A percentile compares a stretch with the other conserved stretches of the same genome.
Conservation (phyloP, 2,329 filamentous ascomycete genomes). For the Diaporthe batatas region DNA sequence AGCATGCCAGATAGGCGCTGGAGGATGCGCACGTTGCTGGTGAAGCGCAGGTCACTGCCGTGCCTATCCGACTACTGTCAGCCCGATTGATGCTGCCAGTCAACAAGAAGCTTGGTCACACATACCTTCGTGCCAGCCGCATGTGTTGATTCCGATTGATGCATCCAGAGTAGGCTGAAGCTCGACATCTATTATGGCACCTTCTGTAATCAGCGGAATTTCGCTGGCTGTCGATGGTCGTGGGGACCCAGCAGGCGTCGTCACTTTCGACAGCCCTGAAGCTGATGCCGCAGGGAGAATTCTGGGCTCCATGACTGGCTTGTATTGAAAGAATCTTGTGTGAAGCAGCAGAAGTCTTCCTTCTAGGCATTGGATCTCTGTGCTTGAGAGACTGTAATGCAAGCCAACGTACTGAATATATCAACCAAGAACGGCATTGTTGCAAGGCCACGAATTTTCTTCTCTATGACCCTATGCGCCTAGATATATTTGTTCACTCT, state of each 20-base stretch:
- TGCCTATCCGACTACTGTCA: neutral
- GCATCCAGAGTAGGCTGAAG: neutral
- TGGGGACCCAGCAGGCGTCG: neutral
- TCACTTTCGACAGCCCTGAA: neutral
- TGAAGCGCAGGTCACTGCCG: neutral
- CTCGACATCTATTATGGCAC: too few species aligned
- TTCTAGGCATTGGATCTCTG: fast-evolving
- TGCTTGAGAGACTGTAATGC: too few species aligned
- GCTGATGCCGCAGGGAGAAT: neutral
- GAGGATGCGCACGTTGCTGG: neutral
- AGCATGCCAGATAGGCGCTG: neutral
- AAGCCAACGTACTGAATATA: too few species aligned
- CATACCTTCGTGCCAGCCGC: slow-evolving; percentile 11
- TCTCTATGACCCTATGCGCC: too few species aligned
- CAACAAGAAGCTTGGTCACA: too few species aligned
- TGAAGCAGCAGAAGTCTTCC: fast-evolving
- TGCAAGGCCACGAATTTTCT: neutral
- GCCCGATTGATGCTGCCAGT: neutral
- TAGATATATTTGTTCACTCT: neutral
- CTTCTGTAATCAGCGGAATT: neutral
- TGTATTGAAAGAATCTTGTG: too few species aligned
- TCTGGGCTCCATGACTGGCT: neutral
- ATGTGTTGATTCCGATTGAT: slow-evolving; percentile 3
- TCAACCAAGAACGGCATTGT: too few species aligned
- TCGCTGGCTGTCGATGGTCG: neutral